Base-by-base conservation (phyloP, 805 yeast genomes). In the Isabelozyma gotoi region DNA sequence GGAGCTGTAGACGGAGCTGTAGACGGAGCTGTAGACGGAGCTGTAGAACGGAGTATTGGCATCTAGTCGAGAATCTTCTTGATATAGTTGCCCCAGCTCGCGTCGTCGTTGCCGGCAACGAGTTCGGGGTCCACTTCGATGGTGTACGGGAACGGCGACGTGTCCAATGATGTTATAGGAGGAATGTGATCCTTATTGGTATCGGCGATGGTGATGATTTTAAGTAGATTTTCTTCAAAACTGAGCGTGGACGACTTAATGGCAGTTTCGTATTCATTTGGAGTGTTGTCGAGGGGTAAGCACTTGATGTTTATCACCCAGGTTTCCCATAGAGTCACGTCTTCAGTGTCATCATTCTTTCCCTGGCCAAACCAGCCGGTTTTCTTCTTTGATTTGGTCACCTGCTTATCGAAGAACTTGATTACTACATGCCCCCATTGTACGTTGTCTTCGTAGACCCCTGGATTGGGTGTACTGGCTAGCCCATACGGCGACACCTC, bases 171-270 rank as follows among this genome's bases (percentile, higher is more conserved):
- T 14, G 84, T 78, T 18, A 87, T 84, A 0, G 88, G 85, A 3
- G 96, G 95, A 2, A 88, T 81, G 51, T 84, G 90, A 38, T 72
- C 77, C 53, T 80, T 83, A 53, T 82, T 73, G 5, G 57, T 53
- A 52, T 84, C 85, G 12, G 73, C 80, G n/a, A 67, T 60, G 12
- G 76, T 73, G 29, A 80, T 63, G n/a, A 85, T 75, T 42, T 68
- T 61, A 40, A 68, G 48, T 36, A 86, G 45, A 41, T 61, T 65
- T n/a, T 53, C 45, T 44, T 71, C 73, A 47, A 72, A 72, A 40
- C 72, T 67, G 12, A 52, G 51, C 7, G 65, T 52, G 0, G 80
- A 56, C 57, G 73, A 39, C 52, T 62, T 52, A 60, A 68, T 46
- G 59, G 55, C 11, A 16, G 12, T 21, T 20, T 19, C 20, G 18